Percentiles rank a stretch among this genome's conserved stretches.
These are phyloP conservation scores for Quercus tomentella DNA, from an alignment of 331 rosid genomes.

Conservation along the genomic window DNA sequence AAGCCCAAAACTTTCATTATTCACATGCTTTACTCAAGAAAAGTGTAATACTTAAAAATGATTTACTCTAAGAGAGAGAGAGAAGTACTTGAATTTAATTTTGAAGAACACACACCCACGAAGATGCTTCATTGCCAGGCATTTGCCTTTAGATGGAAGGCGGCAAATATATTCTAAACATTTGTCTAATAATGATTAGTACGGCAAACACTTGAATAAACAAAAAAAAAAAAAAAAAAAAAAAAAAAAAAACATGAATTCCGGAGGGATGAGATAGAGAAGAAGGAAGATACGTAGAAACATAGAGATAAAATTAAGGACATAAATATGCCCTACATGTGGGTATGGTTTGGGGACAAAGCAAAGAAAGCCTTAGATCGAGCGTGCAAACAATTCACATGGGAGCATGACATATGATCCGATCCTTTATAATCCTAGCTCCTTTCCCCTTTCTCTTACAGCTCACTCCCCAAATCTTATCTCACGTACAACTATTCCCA, in stretches of 20 bases:
- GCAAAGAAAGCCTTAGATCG: constrained; percentile 60
- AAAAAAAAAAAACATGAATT: constrained; percentile 8
- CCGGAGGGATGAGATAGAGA: not conserved
- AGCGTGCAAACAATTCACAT: constrained; percentile 79
- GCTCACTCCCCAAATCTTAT: constrained; percentile 39
- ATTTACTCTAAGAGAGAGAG: not conserved
- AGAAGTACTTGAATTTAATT: not conserved
- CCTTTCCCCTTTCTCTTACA: constrained; percentile 36
- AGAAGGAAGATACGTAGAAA: constrained; percentile 26
- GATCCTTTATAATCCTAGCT: constrained; percentile 28
- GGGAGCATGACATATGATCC: constrained; percentile 42
- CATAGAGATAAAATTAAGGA: constrained; percentile 11
- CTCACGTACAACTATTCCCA: not conserved
- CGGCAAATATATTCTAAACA: not conserved
- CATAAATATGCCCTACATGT: constrained; percentile 77
- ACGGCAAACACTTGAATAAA: constrained; percentile 13
- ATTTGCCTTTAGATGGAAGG: constrained; percentile 3
- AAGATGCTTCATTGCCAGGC: constrained; percentile 21
- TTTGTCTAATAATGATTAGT: constrained; percentile 25
- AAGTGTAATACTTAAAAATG: not conserved
- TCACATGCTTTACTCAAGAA: no score
- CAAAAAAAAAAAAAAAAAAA: not conserved
- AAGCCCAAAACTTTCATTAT: no score
- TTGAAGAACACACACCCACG: not conserved
- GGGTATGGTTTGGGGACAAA: constrained; percentile 77